A percentile compares a stretch with the other conserved stretches of the same genome.
These are phyloP conservation scores for Fusarium albidum DNA, from an alignment of 2,329 filamentous ascomycete species.

Conservation along the genomic window DNA sequence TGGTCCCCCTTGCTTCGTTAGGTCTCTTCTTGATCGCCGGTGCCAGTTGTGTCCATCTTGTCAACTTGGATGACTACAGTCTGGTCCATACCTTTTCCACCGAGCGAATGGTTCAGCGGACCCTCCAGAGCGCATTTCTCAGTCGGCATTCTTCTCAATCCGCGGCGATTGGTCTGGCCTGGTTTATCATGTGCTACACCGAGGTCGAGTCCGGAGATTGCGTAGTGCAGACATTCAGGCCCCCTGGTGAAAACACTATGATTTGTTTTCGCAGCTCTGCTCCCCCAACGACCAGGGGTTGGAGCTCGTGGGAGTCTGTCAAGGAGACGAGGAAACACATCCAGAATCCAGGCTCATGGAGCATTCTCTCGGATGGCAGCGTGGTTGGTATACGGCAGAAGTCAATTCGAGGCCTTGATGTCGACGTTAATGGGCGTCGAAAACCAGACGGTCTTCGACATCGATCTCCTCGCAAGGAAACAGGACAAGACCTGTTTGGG, in stretches of 20 bases:
- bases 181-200: constrained; percentile 71
- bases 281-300: constrained; percentile 51
- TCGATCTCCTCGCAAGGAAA: constrained; percentile 38
- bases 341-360: constrained; percentile 71
- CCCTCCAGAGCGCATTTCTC: constrained; percentile 68
- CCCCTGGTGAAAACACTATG: constrained; percentile 59
- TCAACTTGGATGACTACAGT: constrained; percentile 51
- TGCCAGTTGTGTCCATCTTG: constrained; percentile 65
- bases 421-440: constrained; percentile 22
- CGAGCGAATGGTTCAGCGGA: constrained; percentile 64
- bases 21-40: constrained; percentile 69
- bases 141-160: constrained; percentile 51
- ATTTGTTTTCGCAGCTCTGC: constrained; percentile 62
- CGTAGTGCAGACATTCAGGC: constrained; percentile 70
- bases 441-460: constrained; percentile 40
- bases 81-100: constrained; percentile 70
- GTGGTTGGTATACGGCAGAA: constrained; percentile 69
- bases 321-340: constrained; percentile 62
- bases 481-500: constrained; percentile 40
- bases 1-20: constrained; percentile 66
- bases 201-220: constrained; percentile 67
- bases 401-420: constrained; percentile 28
- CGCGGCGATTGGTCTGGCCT: constrained; percentile 65
- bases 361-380: constrained; percentile 65
- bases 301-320: constrained; percentile 60